These are phyloP conservation scores for Chrysoporthe cubensis DNA, from an alignment of 2,329 filamentous ascomycete genomes.

Conservation along the genomic window DNA sequence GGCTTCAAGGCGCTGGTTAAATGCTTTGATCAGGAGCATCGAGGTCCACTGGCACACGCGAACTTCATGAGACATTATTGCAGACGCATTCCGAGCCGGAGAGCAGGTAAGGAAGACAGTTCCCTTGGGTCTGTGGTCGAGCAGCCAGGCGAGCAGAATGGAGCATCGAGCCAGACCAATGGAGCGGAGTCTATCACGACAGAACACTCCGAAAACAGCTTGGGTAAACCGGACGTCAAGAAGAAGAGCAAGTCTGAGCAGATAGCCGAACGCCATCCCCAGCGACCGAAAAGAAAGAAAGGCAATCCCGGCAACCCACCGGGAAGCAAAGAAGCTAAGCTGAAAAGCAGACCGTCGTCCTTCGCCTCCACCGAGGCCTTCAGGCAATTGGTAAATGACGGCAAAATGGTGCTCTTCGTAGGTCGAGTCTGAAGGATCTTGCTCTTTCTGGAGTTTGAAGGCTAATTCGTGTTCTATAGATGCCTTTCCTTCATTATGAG, in stretches of 20 bases:
- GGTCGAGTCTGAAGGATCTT: constrained; percentile 22
- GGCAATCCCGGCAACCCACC: constrained; percentile 43
- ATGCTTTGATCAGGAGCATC: constrained; percentile 65
- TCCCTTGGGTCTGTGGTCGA: constrained; percentile 28
- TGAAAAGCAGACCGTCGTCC: constrained; percentile 27
- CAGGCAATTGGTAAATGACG: constrained; percentile 36
- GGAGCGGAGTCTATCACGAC: constrained; percentile 23
- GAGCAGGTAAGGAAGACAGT: constrained; percentile 40
- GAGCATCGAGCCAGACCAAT: background rate
- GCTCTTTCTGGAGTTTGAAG: constrained; percentile 35
- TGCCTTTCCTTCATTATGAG: constrained; percentile 70
- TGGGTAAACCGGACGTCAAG: constrained; percentile 36
- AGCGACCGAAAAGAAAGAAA: constrained; percentile 38
- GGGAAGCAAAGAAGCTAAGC: constrained; percentile 37
- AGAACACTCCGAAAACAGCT: constrained; percentile 31
- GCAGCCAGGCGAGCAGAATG: constrained; percentile 28
- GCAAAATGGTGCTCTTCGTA: constrained; percentile 43
- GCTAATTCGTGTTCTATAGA: constrained; percentile 42
- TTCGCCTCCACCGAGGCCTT: constrained; percentile 36
- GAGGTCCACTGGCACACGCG: constrained; percentile 60
- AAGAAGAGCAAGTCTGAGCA: constrained; percentile 43
- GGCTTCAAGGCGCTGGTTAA: constrained; percentile 65
- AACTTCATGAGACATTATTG: constrained; percentile 66
- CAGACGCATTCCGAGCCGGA: constrained; percentile 49
- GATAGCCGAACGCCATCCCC: constrained; percentile 42